A percentile compares a stretch with the other conserved stretches of the same genome.
phyloP scores from a whole-genome alignment of 805 yeast genomes.

The Wickerhamomyces subpelliculosus region DNA sequence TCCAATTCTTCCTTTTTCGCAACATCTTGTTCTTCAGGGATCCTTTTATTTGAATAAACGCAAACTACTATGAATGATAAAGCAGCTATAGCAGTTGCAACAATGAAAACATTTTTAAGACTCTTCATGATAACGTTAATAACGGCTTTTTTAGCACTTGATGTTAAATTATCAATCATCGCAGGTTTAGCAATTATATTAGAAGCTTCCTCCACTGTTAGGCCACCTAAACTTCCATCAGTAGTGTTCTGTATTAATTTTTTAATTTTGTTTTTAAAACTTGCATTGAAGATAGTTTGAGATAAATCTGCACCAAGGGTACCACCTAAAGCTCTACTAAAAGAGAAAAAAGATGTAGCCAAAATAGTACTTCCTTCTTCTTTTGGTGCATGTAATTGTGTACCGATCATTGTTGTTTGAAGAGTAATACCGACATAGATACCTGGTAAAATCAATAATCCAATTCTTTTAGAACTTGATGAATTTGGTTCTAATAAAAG shows the following conservation, averaged over 20 bases:
- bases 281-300: constrained; percentile 32
- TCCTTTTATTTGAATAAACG: constrained; percentile 32
- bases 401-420: constrained; percentile 37
- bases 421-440: constrained; percentile 39
- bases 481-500: constrained; percentile 35
- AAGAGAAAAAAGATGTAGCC: constrained; percentile 38
- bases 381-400: constrained; percentile 46
- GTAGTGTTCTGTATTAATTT: background rate
- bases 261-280: constrained; percentile 14
- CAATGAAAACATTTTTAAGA: constrained; percentile 31
- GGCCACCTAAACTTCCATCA: background rate
- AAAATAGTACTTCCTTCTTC: constrained; percentile 41
- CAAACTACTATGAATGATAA: constrained; percentile 24
- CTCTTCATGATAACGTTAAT: constrained; percentile 24
- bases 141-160: background rate
- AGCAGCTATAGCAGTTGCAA: constrained; percentile 30
- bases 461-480: constrained; percentile 29
- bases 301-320: constrained; percentile 37
- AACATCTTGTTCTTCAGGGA: constrained; percentile 26
- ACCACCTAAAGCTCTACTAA: constrained; percentile 39
- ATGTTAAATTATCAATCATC: background rate
- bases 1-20: background rate
- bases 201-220: background rate
- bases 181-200: background rate
- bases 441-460: constrained; percentile 41